Evolutionary conservation across 441 rosid species (phyloP), one percentile per base, ranked within the genome.

Genomic region (Populus hybrid): DNA sequence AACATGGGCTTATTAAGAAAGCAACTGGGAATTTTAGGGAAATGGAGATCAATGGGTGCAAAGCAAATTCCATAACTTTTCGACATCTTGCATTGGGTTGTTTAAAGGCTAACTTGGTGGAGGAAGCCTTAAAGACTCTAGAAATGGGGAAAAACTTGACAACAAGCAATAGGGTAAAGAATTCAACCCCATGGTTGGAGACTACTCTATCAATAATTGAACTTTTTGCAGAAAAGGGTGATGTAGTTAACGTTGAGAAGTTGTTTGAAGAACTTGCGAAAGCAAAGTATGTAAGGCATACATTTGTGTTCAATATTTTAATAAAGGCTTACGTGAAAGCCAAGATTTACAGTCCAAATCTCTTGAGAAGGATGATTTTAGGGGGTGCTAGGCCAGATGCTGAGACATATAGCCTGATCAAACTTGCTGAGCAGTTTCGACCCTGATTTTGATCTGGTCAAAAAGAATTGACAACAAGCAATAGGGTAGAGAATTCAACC

Each of bases 341-440:
- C 26, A 91, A 86, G 82, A 81, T 78, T 61, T 86, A 87, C 83
- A 87, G 89, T 77, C 89, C 96, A 36, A 83, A 88, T 81, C 87
- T 95, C 28, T 84, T 95, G 84, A 89, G 87, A 78, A 93, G 97
- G 86, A 93, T 93, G 97, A 90, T 95, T 78, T 80, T 95, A 7
- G 98, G 91, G 78, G 96, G 98, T 23, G 87, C 96, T 7, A 88
- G 91, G 82, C 98, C 98, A 65, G 98, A 95, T 84, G 89, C 94
- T 74, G 98, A 95, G 81, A 87, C 96, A 3, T 95, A 92, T 69
- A 90, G 98, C 87, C 81, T 95, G 78, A 82, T 95, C 79, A 91
- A 93, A 85, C 90, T 91, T 32, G 75, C 78, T 10, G 97, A 93
- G 77, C 93, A 87, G 72, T 86, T 78, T 75, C 84, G 79, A 67